Evolutionary conservation across 306 rosid species (phyloP).

Genomic region (Echinosophora koreensis): DNA sequence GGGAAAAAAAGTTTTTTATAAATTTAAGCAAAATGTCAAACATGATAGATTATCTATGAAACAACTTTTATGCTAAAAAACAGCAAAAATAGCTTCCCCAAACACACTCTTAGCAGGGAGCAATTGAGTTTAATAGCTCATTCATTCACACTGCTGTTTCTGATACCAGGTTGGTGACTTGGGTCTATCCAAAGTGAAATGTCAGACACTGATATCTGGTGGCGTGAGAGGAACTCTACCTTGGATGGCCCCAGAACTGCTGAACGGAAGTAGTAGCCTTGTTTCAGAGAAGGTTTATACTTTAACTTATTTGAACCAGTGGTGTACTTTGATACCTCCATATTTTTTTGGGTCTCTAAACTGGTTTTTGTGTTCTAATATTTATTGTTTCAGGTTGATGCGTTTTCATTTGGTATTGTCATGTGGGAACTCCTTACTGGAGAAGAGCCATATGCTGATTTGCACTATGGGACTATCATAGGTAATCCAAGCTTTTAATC

Average conservation of each 20-base stretch:
- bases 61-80: no score
- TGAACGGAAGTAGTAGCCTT: conserved; percentile 93
- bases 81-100: no score
- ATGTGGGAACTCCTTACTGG: conserved; percentile 97
- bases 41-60: no score
- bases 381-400: conserved; percentile 73
- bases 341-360: conserved; percentile 26
- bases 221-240: conserved; percentile 98
- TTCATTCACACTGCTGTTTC: conserved; percentile 40
- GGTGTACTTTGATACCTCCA: conserved; percentile 19
- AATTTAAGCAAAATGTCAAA: no score
- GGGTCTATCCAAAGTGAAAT: conserved; percentile 95
- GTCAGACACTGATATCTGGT: conserved; percentile 88
- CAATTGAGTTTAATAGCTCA: conserved; percentile 34
- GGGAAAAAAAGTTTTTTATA: no score
- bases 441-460: conserved; percentile 91
- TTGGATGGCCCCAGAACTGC: conserved; percentile 98
- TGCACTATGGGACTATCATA: conserved; percentile 93
- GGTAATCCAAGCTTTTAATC: conserved; percentile 56
- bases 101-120: conserved; percentile 10
- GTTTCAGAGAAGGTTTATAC: conserved; percentile 87
- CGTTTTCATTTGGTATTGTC: conserved; percentile 86
- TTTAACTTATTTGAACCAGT: conserved; percentile 6
- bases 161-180: conserved; percentile 83
- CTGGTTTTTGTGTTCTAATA: conserved; percentile 21